Conservation (phyloP, 768 basidiomycete species). For the Pleurotus giganteus region DNA sequence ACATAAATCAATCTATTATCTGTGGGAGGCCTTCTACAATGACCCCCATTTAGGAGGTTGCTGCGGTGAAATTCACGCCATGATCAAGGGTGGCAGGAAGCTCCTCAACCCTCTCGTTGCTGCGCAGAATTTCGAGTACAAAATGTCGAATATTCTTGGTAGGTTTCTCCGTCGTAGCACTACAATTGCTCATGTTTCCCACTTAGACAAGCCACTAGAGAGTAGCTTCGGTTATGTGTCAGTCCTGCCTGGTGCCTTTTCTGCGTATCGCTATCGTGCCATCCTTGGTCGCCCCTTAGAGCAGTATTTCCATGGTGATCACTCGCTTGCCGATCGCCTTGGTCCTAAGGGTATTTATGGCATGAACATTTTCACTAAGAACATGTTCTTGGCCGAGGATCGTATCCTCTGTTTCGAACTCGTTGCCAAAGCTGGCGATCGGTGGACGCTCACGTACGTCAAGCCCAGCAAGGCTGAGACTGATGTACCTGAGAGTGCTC, state of each 20-base stretch:
- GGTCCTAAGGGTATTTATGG: conserved; percentile 92
- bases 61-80: conserved; percentile 95
- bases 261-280: conserved; percentile 90
- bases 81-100: conserved; percentile 92
- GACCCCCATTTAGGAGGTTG: conserved; percentile 78
- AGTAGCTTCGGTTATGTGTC: conserved; percentile 95
- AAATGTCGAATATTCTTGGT: conserved; percentile 97
- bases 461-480: conserved; percentile 97
- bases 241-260: conserved; percentile 94
- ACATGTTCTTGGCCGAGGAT: conserved; percentile 79
- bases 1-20: conserved; percentile 92
- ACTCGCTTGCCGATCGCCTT: conserved; percentile 85
- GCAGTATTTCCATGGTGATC: conserved; percentile 85
- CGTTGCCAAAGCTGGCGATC: conserved; percentile 83
- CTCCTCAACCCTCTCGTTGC: conserved; percentile 90
- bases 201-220: conserved; percentile 84
- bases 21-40: conserved; percentile 92
- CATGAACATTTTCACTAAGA: conserved; percentile 96
- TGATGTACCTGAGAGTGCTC: conserved; percentile 91
- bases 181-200: background rate
- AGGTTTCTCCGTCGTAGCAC: conserved; percentile 12
- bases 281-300: conserved; percentile 86
- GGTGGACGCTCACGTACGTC: conserved; percentile 88
- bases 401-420: conserved; percentile 97
- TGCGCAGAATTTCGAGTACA: conserved; percentile 97